A percentile compares a stretch with the other conserved stretches of the same genome.
These are phyloP conservation scores for Rhizopogon vulgaris DNA, from an alignment of 768 basidiomycete genomes.

Conservation along the genomic window DNA sequence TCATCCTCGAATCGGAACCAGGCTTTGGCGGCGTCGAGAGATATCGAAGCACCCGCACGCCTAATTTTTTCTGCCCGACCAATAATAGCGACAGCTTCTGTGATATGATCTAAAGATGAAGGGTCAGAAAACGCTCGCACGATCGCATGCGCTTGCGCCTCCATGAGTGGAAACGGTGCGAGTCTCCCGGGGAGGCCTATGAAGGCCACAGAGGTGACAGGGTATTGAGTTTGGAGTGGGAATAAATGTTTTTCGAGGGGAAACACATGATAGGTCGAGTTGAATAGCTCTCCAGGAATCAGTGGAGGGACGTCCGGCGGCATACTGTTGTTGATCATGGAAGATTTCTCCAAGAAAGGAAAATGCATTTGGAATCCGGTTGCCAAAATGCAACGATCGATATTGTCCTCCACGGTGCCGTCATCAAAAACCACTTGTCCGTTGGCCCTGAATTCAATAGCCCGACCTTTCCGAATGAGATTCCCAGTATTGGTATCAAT, in stretches of 20 bases:
- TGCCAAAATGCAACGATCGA: constrained; percentile 65
- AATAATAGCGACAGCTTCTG: no score
- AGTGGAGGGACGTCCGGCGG: constrained; percentile 19
- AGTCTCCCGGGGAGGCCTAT: constrained; percentile 54
- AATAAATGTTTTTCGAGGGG: no score
- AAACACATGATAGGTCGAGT: no score
- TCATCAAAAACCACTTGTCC: constrained; percentile 55
- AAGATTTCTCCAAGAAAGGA: constrained; percentile 33
- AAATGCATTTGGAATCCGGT: constrained; percentile 64
- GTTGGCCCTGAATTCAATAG: constrained; percentile 33
- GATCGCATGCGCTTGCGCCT: constrained; percentile 68
- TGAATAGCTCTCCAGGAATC: no score
- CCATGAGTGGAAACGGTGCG: constrained; percentile 69
- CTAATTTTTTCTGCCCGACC: constrained; percentile 21
- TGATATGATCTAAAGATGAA: no score
- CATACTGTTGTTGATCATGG: no score
- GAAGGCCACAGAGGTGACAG: constrained; percentile 56
- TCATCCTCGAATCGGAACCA: constrained; percentile 53
- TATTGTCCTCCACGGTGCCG: constrained; percentile 42
- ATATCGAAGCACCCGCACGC: constrained; percentile 24
- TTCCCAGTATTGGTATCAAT: constrained; percentile 1
- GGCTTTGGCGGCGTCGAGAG: constrained; percentile 39
- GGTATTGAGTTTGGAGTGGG: constrained; percentile 25
- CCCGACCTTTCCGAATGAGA: constrained; percentile 36
- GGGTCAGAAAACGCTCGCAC: constrained; percentile 29